These are phyloP conservation scores for Rhizopus sp. DNA, from an alignment of 371 early-diverging fungal species.

Conservation along the genomic window DNA sequence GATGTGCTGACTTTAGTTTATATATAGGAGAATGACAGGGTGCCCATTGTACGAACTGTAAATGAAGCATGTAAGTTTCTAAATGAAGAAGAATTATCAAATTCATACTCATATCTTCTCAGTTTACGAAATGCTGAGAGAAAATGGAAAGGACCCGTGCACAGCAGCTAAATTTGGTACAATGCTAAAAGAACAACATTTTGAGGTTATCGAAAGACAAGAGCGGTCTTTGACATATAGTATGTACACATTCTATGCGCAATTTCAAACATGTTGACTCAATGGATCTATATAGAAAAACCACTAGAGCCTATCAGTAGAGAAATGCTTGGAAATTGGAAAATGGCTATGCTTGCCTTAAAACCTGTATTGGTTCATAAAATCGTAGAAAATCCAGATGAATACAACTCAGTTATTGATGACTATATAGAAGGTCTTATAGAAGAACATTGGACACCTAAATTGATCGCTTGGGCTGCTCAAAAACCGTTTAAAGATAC, in stretches of 20 bases:
- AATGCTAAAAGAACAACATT: constrained; percentile 24
- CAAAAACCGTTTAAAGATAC: constrained; percentile 18
- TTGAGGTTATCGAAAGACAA: constrained; percentile 28
- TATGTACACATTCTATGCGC: constrained; percentile 8
- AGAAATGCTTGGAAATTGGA: constrained; percentile 48
- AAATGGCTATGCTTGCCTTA: constrained; percentile 34
- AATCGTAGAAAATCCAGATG: constrained; percentile 25
- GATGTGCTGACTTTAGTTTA: neutral
- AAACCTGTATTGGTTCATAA: constrained; percentile 34
- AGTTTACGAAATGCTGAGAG: constrained; percentile 34
- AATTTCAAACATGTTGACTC: neutral
- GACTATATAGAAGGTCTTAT: constrained; percentile 38
- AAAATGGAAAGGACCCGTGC: constrained; percentile 39
- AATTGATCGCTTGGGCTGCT: constrained; percentile 31
- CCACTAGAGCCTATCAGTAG: constrained; percentile 32
- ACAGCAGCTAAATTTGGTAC: constrained; percentile 33
- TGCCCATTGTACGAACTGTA: constrained; percentile 14
- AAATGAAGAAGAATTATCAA: neutral
- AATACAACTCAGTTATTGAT: constrained; percentile 28
- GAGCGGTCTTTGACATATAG: constrained; percentile 28
- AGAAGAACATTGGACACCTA: constrained; percentile 34
- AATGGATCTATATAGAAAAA: constrained; percentile 18
- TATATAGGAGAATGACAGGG: constrained; percentile 15
- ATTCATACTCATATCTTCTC: neutral
- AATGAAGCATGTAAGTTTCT: constrained; percentile 17